Evolutionary conservation across 768 basidiomycete species (phyloP).

Genomic region (Rhizopogon salebrosus): DNA sequence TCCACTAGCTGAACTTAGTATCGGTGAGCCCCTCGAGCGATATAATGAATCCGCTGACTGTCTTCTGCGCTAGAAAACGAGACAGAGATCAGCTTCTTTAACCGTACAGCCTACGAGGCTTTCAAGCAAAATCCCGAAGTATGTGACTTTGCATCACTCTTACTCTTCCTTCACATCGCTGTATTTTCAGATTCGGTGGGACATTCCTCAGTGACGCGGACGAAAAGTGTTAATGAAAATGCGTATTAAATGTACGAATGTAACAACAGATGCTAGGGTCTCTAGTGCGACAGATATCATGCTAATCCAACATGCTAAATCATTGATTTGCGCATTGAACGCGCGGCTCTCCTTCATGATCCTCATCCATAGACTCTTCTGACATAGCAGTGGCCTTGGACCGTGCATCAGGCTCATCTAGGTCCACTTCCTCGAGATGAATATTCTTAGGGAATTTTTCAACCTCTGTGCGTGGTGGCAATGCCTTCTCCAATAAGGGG

Average conservation of each 20-base stretch:
- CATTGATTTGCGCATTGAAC: slow-evolving; percentile 96
- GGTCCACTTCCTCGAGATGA: slow-evolving; percentile 76
- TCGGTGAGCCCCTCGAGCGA: slow-evolving; percentile 51
- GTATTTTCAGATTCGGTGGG: slow-evolving; percentile 23
- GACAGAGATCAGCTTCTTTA: slow-evolving; percentile 92
- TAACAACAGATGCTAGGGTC: slow-evolving; percentile 25
- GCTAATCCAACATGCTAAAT: slow-evolving; percentile 11
- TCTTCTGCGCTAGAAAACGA: slow-evolving; percentile 70
- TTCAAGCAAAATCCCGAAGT: slow-evolving; percentile 87
- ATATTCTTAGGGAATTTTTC: slow-evolving; percentile 64
- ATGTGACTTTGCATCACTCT: not conserved
- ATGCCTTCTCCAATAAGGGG: slow-evolving; percentile 73
- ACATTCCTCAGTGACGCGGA: slow-evolving; percentile 10
- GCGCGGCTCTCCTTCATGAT: slow-evolving; percentile 77
- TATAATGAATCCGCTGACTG: not conserved
- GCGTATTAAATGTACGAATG: slow-evolving; percentile 26
- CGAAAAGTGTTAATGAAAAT: slow-evolving; percentile 8
- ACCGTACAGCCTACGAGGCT: slow-evolving; percentile 62
- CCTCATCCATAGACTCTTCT: slow-evolving; percentile 92
- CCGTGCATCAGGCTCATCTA: slow-evolving; percentile 70
- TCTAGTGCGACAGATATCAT: slow-evolving; percentile 16
- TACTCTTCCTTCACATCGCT: not conserved
- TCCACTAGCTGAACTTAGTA: slow-evolving; percentile 62
- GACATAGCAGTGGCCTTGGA: slow-evolving; percentile 42
- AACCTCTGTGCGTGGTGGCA: slow-evolving; percentile 71